These are phyloP conservation scores for Pyricularia pennisetigena DNA, from an alignment of 2,329 filamentous ascomycete species.

Conservation along the genomic window DNA sequence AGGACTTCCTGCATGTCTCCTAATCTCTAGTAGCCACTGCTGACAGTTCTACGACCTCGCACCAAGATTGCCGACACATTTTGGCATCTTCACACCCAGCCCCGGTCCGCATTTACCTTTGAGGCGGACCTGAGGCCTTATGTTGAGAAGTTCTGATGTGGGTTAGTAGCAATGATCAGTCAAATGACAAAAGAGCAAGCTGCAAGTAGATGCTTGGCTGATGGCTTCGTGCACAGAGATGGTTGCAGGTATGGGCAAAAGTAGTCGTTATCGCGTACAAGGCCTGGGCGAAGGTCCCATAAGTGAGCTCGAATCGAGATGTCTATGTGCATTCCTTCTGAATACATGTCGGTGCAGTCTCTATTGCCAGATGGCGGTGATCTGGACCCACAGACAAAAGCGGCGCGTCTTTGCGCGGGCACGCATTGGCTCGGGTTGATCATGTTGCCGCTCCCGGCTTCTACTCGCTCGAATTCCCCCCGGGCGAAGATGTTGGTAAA, in stretches of 20 bases:
- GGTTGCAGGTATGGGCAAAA: background rate
- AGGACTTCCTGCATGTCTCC: conserved; percentile 21
- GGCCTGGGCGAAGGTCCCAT: background rate
- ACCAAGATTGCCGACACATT: conserved; percentile 77
- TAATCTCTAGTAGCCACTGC: background rate
- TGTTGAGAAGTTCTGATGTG: conserved; percentile 67
- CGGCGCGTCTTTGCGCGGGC: conserved; percentile 1
- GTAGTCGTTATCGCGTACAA: conserved; percentile 8
- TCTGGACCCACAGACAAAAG: background rate
- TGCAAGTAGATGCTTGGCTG: background rate
- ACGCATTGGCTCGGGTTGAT: background rate
- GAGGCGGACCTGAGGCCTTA: conserved; percentile 74
- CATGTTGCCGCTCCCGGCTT: background rate
- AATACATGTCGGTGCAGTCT: conserved; percentile 1
- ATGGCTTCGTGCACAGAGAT: background rate
- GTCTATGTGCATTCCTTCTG: background rate
- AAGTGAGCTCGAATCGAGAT: background rate
- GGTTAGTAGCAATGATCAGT: background rate
- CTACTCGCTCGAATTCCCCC: background rate
- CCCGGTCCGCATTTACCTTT: conserved; percentile 67
- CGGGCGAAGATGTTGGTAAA: background rate
- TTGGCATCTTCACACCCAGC: conserved; percentile 77
- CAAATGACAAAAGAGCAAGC: background rate
- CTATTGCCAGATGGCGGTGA: background rate
- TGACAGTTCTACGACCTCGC: background rate